Base-by-base conservation (phyloP, 1,284 basidiomycete genomes). In the Cronartium ribicola region DNA sequence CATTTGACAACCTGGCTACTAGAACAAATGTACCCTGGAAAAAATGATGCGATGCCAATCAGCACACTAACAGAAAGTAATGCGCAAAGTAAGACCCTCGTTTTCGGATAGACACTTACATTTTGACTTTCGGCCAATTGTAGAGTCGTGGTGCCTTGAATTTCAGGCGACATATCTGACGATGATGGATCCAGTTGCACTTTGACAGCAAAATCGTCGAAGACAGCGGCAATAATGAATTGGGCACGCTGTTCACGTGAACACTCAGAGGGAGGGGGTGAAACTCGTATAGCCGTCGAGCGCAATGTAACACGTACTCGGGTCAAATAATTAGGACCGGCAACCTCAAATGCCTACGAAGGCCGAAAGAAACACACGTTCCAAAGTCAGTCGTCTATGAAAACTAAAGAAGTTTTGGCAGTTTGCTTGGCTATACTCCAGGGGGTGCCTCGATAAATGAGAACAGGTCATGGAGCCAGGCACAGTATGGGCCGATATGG, bases 381-480 rank as follows among this genome's bases (percentile, higher is more conserved):
- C 14, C 55, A 29, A 29, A 5, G 20, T 20, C 55, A 22, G 14
- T 57, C 40, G 36, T 29, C 40, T 29, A 29, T 57, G 20, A 57
- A 36, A 41, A 36, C 20, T 36, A 44, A 20, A 22, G 22, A 40
- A 55, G 39, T 11, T 14, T 14, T 37, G 17, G 57, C 39, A 66
- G 13, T 63, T 37, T 63, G 37, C 84, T 40, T 5, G 10, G 36
- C 7, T 29, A 89, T 81, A 92, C 92, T 59, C 91, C 94, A 63
- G 91, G 90, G 13, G 95, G 95, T 29, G 93, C 87, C 80, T 92
- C 92, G 40, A 85, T 83, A 79, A 95, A 94, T 0, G 76, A 73
- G 4, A 81, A 82, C 6, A 98, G 77, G 76, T 93, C 90, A 4
- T 83, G 78, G 4, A 87, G 81, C 86, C 90, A 91, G 7, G 81